phyloP scores from a whole-genome alignment of 768 basidiomycete genomes.

The Mycena pura region DNA sequence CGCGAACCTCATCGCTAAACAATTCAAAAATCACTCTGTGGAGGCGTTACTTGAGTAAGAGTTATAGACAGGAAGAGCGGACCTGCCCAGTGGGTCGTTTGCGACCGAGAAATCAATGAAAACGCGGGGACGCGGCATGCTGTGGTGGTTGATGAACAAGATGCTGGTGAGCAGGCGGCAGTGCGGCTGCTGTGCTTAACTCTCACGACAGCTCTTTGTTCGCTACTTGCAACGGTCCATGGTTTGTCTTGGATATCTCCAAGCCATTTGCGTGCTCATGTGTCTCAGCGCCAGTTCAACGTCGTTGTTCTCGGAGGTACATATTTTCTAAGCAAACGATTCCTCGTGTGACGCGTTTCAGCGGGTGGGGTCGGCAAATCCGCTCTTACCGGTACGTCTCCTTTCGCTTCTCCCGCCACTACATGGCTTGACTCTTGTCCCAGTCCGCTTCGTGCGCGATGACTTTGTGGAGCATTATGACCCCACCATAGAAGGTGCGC shows the following conservation, averaged over 20 bases:
- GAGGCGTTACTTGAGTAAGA: conserved; percentile 3
- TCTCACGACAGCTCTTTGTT: conserved; percentile 22
- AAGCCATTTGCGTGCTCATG: background rate
- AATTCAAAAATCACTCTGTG: conserved; percentile 77
- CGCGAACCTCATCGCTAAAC: conserved; percentile 68
- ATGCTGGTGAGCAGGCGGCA: background rate
- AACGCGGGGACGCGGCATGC: conserved; percentile 65
- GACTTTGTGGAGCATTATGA: conserved; percentile 80
- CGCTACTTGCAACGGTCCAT: conserved; percentile 13
- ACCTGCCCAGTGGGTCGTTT: conserved; percentile 58
- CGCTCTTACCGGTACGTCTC: conserved; percentile 65
- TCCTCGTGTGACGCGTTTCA: conserved; percentile 36
- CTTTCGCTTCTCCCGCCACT: background rate
- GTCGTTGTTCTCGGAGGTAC: conserved; percentile 83
- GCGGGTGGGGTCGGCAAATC: conserved; percentile 92
- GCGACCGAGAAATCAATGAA: conserved; percentile 73
- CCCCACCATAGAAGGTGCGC: conserved; percentile 82
- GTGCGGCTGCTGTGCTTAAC: background rate
- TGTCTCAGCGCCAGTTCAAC: conserved; percentile 67
- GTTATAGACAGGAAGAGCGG: background rate
- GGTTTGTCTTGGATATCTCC: conserved; percentile 12
- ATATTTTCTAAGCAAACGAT: conserved; percentile 28
- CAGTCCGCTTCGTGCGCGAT: conserved; percentile 76
- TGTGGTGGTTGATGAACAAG: background rate
- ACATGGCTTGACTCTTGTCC: conserved; percentile 2